Conservation (phyloP, 306 rosid genomes). For the Psophocarpus tetragonolobus region DNA sequence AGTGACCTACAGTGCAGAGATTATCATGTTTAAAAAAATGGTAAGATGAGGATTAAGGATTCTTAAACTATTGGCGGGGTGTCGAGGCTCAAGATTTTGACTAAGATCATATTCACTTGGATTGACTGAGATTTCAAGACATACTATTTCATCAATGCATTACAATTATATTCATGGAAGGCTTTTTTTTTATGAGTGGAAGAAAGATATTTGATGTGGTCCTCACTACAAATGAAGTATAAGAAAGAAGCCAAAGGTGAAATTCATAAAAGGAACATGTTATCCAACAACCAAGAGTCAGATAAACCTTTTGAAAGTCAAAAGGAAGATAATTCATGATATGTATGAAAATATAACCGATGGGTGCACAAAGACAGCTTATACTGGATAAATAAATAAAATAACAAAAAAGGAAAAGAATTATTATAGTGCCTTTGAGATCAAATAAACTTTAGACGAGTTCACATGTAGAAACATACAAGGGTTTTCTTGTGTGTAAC, state of each 20-base stretch:
- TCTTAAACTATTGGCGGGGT: neutral
- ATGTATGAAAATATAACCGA: neutral
- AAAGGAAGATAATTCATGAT: neutral
- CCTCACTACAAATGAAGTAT: neutral
- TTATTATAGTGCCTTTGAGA: neutral
- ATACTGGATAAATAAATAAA: neutral
- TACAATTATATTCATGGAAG: neutral
- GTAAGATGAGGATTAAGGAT: neutral
- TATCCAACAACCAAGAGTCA: neutral
- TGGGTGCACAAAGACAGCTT: neutral
- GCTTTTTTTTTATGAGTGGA: neutral
- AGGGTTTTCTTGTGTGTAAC: constrained; percentile 96
- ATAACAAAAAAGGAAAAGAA: neutral
- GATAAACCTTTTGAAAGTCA: neutral
- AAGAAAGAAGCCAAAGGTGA: neutral
- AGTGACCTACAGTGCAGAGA: neutral
- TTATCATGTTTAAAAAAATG: neutral
- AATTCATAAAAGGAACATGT: neutral
- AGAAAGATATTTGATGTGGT: neutral
- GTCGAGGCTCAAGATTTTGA: neutral
- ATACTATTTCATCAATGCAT: neutral
- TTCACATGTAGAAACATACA: constrained; percentile 48
- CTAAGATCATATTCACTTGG: neutral
- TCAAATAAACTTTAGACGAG: neutral
- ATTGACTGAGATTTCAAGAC: neutral